A percentile compares a stretch with the other conserved stretches of the same genome.
Evolutionary conservation across 257 asterid species (phyloP).

Genomic region (Asclepias syriaca): DNA sequence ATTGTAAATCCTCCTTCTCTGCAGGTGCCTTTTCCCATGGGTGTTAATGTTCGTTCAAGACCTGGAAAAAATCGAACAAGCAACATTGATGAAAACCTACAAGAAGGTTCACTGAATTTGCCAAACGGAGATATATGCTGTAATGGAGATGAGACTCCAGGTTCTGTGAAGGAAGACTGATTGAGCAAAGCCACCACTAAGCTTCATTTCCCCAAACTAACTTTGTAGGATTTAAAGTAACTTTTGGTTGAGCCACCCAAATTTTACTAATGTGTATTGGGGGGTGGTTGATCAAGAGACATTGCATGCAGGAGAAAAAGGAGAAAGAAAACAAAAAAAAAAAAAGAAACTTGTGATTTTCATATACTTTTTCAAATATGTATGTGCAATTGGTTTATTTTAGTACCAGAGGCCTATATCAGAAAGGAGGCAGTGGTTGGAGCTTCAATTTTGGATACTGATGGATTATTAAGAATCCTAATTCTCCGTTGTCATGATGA

Average conservation of each 20-base stretch:
- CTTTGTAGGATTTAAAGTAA: constrained; percentile 43
- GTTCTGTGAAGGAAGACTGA: constrained; percentile 69
- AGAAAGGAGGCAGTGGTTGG: constrained; percentile 42
- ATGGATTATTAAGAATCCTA: constrained; percentile 18
- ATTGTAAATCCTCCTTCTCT: constrained; percentile 1
- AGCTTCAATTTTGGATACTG: constrained; percentile 72
- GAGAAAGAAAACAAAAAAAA: constrained; percentile 9
- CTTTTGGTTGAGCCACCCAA: constrained; percentile 37
- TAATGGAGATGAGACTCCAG: constrained; percentile 57
- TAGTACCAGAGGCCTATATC: constrained; percentile 17
- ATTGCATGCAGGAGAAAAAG: constrained; percentile 19
- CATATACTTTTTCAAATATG: constrained; percentile 27
- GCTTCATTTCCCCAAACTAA: constrained; percentile 49
- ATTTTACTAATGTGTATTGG: constrained; percentile 62
- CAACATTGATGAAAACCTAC: constrained; percentile 58
- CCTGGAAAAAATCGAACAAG: constrained; percentile 54
- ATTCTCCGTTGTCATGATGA: constrained; percentile 15
- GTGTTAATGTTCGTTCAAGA: constrained; percentile 72
- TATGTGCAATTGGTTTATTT: constrained; percentile 19
- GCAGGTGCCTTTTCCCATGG: constrained; percentile 99
- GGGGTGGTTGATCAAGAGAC: constrained; percentile 36
- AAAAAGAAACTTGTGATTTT: constrained; percentile 13
- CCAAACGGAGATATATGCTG: constrained; percentile 46
- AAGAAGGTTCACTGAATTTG: constrained; percentile 37
- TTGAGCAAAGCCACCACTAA: constrained; percentile 38